Conservation (phyloP, 345 rosid genomes). For the Brassica rapa region DNA sequence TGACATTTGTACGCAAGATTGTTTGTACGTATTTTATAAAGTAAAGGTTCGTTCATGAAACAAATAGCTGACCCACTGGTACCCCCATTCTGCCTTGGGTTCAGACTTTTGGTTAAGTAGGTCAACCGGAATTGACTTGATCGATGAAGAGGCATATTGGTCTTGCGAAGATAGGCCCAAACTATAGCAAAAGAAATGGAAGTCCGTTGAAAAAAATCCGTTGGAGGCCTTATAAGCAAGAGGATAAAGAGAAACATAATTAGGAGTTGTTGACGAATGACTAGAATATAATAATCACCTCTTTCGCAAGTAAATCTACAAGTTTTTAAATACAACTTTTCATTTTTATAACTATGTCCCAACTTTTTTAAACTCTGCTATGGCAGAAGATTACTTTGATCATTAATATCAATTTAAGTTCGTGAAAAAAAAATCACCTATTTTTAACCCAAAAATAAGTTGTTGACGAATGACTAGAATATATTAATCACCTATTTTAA, state of each 20-base stretch:
- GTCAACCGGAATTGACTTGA: not conserved
- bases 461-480: no score
- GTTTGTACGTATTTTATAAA: no score
- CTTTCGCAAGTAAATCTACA: no score
- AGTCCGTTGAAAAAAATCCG: not conserved
- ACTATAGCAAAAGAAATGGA: not conserved
- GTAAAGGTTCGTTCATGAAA: not conserved
- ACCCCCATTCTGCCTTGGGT: not conserved
- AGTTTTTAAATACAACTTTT: no score
- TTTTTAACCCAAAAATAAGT: no score
- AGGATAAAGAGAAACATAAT: not conserved
- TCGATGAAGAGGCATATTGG: not conserved
- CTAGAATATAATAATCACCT: not conserved
- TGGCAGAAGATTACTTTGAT: no score
- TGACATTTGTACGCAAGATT: no score
- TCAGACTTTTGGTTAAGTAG: not conserved
- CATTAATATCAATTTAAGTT: no score
- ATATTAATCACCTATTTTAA: no score
- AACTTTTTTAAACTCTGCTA: no score
- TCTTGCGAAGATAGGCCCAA: not conserved
- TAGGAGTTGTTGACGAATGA: not conserved
- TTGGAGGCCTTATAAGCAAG: not conserved
- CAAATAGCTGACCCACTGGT: not conserved
- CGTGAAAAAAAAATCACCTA: no score
- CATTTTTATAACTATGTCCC: no score